phyloP scores from a whole-genome alignment of 805 yeast species.

The Maudiozyma bulderi region DNA sequence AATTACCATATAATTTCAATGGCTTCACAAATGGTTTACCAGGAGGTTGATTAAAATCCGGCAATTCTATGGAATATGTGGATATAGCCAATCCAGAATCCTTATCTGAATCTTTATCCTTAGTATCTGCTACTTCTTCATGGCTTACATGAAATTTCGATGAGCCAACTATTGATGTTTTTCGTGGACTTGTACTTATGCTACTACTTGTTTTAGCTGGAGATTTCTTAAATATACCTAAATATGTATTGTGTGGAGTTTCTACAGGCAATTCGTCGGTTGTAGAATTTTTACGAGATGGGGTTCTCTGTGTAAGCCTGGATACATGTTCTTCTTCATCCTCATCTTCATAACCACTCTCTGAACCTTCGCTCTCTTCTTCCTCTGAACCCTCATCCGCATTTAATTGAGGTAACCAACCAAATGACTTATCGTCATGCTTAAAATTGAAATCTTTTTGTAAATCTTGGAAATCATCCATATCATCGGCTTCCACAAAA shows the following conservation, averaged over 20 bases:
- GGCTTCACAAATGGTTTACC: slow-evolving; percentile 5
- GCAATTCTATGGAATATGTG: slow-evolving; percentile 8
- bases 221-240: neutral
- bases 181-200: neutral
- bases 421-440: slow-evolving; percentile 17
- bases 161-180: neutral
- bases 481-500: slow-evolving; percentile 24
- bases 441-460: slow-evolving; percentile 24
- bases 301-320: neutral
- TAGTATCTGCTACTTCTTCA: neutral
- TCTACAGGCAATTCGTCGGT: neutral
- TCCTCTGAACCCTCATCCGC: slow-evolving; percentile 1
- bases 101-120: slow-evolving; percentile 1
- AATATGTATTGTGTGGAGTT: neutral
- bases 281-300: neutral
- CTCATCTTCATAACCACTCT: slow-evolving; percentile 2
- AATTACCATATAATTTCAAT: slow-evolving; percentile 34
- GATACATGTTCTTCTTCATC: neutral
- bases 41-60: slow-evolving; percentile 18
- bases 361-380: neutral
- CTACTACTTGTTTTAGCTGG: neutral
- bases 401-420: slow-evolving; percentile 24
- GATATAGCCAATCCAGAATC: neutral
- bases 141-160: neutral
- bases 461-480: slow-evolving; percentile 26